A percentile compares a stretch with the other conserved stretches of the same genome.
These are phyloP conservation scores for Colletotrichum graminicola DNA, from an alignment of 2,329 filamentous ascomycete species.

Conservation along the genomic window DNA sequence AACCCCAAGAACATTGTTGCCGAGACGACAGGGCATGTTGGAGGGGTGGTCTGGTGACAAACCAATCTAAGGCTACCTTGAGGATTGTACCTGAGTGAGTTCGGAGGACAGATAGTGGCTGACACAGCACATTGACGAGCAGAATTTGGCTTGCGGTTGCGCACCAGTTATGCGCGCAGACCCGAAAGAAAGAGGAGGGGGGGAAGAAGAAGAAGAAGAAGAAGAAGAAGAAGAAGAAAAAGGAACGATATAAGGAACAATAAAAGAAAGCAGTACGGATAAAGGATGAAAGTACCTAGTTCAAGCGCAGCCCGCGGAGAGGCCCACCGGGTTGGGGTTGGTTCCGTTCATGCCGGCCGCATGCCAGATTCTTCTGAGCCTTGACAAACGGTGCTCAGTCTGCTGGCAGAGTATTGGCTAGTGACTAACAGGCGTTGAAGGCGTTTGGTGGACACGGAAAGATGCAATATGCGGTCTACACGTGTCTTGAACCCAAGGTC, in stretches of 20 bases:
- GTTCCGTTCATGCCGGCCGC: conserved; percentile 16
- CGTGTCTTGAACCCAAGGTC: not conserved
- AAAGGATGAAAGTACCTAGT: not conserved
- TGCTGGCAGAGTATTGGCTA: not conserved
- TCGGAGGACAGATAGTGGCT: not conserved
- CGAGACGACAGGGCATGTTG: conserved; percentile 5
- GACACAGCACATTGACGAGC: not conserved
- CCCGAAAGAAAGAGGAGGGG: not conserved
- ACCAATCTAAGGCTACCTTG: not conserved
- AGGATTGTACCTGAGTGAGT: not conserved
- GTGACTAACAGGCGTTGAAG: not conserved
- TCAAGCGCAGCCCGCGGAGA: not conserved
- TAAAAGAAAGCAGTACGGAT: not conserved
- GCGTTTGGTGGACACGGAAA: not conserved
- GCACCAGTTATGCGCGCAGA: not conserved
- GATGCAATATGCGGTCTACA: not conserved
- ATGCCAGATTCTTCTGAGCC: not conserved
- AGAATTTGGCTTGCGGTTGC: not conserved
- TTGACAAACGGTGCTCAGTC: not conserved
- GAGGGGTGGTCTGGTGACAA: conserved; percentile 5
- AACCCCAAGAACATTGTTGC: conserved; percentile 4
- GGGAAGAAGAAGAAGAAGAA: no score
- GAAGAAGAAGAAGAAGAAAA: no score
- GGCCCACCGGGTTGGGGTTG: conserved; percentile 18
- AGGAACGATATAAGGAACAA: not conserved